phyloP scores from a whole-genome alignment of 768 basidiomycete genomes.

The Kwoniella shandongensis region DNA sequence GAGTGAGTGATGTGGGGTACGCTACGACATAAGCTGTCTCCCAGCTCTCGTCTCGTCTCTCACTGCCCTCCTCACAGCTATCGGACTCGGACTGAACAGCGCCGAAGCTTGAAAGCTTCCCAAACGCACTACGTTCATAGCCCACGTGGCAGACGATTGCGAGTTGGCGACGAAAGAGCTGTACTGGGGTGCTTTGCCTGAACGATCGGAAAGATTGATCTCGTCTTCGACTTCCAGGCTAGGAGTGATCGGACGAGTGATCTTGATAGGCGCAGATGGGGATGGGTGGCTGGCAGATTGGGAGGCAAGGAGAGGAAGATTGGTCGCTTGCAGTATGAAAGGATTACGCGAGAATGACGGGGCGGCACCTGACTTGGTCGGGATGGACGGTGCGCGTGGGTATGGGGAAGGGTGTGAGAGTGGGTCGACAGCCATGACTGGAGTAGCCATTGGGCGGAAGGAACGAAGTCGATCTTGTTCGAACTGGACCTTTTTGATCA shows the following conservation, averaged over 20 bases:
- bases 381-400: background rate
- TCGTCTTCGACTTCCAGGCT: too few species aligned
- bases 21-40: background rate
- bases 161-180: constrained; percentile 1
- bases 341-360: constrained; percentile 18
- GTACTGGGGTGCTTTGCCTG: too few species aligned
- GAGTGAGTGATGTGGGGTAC: too few species aligned
- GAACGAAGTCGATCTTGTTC: constrained; percentile 10
- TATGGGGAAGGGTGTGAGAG: background rate
- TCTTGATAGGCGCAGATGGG: constrained; percentile 6
- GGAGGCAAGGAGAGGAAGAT: background rate
- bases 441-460: background rate
- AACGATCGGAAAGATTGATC: too few species aligned
- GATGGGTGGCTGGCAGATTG: too few species aligned
- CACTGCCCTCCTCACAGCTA: constrained; percentile 27
- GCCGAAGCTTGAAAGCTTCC: constrained; percentile 36
- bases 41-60: background rate
- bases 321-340: constrained; percentile 31
- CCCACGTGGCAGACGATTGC: constrained; percentile 15
- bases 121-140: constrained; percentile 30
- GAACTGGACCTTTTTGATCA: constrained; percentile 30
- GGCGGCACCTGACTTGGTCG: background rate
- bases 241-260: too few species aligned
- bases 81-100: constrained; percentile 38
- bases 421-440: background rate